Conservation (phyloP, 2,329 filamentous ascomycete species). For the Aspergillus hortae region DNA sequence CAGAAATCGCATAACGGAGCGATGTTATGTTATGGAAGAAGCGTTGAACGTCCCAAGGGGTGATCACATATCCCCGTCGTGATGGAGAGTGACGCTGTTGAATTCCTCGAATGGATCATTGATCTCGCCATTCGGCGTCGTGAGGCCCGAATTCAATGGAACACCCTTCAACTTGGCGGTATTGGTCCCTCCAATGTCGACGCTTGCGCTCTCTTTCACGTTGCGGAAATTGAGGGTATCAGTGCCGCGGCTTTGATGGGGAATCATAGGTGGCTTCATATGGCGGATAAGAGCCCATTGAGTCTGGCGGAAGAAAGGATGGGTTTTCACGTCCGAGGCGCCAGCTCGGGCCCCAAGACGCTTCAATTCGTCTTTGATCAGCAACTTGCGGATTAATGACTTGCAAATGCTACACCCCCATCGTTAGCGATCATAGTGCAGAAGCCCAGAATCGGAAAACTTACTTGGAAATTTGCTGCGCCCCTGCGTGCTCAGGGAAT, state of each 20-base stretch:
- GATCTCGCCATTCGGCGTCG: constrained; percentile 77
- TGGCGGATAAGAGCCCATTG: constrained; percentile 97
- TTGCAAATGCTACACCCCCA: constrained; percentile 77
- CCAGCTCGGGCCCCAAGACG: constrained; percentile 90
- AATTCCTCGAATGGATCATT: constrained; percentile 97
- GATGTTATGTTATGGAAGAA: neutral
- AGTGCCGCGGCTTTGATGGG: constrained; percentile 81
- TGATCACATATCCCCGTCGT: constrained; percentile 68
- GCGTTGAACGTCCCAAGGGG: constrained; percentile 10
- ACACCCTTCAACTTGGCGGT: constrained; percentile 64
- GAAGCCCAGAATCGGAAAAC: constrained; percentile 34
- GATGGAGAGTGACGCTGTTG: constrained; percentile 95
- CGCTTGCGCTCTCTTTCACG: constrained; percentile 94
- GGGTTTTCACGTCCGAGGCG: constrained; percentile 92
- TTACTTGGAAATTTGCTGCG: constrained; percentile 87
- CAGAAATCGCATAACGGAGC: neutral
- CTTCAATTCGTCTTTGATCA: constrained; percentile 96
- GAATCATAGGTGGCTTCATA: constrained; percentile 96
- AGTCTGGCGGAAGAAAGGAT: constrained; percentile 92
- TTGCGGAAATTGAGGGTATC: constrained; percentile 98
- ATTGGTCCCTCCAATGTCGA: constrained; percentile 59
- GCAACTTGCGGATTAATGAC: constrained; percentile 87
- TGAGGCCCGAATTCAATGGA: constrained; percentile 77
- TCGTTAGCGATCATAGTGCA: constrained; percentile 1
- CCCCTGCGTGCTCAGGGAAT: constrained; percentile 83